phyloP scores from a whole-genome alignment of 176 grass and related monocot species.

The Tuctoria greenei region DNA sequence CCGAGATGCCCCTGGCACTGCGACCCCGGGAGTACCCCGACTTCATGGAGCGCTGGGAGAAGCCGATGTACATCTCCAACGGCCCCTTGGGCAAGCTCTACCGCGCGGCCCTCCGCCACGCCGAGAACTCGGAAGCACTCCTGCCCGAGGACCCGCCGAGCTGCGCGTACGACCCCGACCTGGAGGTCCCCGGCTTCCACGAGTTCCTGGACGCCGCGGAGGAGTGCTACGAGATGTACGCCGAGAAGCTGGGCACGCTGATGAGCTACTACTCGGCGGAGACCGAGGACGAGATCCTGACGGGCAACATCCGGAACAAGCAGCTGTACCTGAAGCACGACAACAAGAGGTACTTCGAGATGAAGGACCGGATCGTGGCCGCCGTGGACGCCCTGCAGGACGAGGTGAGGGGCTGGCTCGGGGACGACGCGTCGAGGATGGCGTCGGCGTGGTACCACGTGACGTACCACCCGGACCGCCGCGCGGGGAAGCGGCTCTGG shows the following conservation, averaged over 20 bases:
- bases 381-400: slow-evolving; percentile 54
- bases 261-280: slow-evolving; percentile 70
- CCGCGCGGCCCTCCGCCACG: slow-evolving; percentile 34
- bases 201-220: slow-evolving; percentile 56
- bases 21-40: slow-evolving; percentile 76
- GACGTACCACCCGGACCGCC: slow-evolving; percentile 62
- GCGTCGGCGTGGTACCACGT: slow-evolving; percentile 92
- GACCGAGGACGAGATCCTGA: slow-evolving; percentile 90
- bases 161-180: slow-evolving; percentile 53
- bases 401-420: slow-evolving; percentile 61
- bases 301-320: slow-evolving; percentile 78
- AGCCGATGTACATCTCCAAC: slow-evolving; percentile 53
- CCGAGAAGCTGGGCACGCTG: slow-evolving; percentile 65
- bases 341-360: slow-evolving; percentile 78
- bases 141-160: background rate
- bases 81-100: slow-evolving; percentile 78
- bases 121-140: slow-evolving; percentile 26
- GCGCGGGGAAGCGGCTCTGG: slow-evolving; percentile 41
- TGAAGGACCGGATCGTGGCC: slow-evolving; percentile 86
- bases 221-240: slow-evolving; percentile 55
- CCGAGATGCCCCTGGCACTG: slow-evolving; percentile 65
- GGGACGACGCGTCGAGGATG: slow-evolving; percentile 42
- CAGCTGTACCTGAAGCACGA: slow-evolving; percentile 66
- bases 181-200: slow-evolving; percentile 59
- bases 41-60: slow-evolving; percentile 89